phyloP scores from a whole-genome alignment of 805 yeast genomes.

The Candida vaughaniae region DNA sequence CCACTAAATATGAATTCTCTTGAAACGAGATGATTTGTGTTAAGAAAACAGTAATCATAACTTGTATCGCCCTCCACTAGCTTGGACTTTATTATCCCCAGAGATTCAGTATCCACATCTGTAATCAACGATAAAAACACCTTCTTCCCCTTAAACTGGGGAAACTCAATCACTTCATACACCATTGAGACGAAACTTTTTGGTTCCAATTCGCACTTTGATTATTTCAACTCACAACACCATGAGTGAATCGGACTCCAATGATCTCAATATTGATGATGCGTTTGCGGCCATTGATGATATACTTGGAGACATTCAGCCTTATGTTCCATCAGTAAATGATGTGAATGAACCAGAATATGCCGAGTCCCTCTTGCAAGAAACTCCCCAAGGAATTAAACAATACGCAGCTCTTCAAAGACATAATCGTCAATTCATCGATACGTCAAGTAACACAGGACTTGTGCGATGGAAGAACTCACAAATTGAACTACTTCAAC shows the following conservation, averaged over 20 bases:
- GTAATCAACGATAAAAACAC: constrained; percentile 45
- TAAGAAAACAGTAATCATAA: constrained; percentile 65
- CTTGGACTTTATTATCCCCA: constrained; percentile 42
- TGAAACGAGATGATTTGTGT: constrained; percentile 57
- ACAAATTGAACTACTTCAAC: constrained; percentile 18
- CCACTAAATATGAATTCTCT: constrained; percentile 62
- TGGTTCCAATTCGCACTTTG: neutral
- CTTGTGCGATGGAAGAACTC: constrained; percentile 34
- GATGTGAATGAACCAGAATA: constrained; percentile 12
- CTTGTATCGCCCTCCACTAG: constrained; percentile 45
- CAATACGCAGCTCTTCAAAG: constrained; percentile 34
- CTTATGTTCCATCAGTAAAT: constrained; percentile 5
- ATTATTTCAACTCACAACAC: neutral
- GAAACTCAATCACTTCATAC: constrained; percentile 24
- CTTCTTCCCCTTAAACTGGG: constrained; percentile 40
- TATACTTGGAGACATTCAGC: constrained; percentile 12
- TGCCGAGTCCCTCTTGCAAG: constrained; percentile 36
- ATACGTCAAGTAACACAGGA: constrained; percentile 9
- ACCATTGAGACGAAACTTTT: no score
- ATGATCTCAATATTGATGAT: neutral
- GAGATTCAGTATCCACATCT: constrained; percentile 38
- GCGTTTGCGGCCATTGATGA: constrained; percentile 11
- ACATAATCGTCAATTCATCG: constrained; percentile 32
- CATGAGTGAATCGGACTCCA: neutral
- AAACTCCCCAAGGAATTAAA: constrained; percentile 25